A percentile compares a stretch with the other conserved stretches of the same genome.
phyloP scores from a whole-genome alignment of 768 basidiomycete genomes.

The Mrakia hoshinonis region DNA sequence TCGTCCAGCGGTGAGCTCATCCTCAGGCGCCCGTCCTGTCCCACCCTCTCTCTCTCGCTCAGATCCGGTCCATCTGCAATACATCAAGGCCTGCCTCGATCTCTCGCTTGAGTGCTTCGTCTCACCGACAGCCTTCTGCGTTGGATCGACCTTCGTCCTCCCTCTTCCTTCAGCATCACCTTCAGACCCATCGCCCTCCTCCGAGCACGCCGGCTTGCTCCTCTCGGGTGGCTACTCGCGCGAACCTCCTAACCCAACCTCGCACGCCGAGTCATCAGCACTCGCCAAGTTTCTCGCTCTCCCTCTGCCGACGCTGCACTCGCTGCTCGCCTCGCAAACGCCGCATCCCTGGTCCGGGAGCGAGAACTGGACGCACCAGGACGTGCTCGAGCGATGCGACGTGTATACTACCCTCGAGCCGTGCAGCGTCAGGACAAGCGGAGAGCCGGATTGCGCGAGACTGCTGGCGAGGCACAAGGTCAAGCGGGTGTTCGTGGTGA shows the following conservation, averaged over 20 bases:
- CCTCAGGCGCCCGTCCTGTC: too few species aligned
- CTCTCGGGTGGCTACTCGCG: slow-evolving; percentile 79
- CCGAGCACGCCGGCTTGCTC: slow-evolving; percentile 39
- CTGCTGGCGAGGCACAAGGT: slow-evolving; percentile 64
- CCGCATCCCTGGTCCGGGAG: background rate
- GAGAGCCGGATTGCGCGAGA: slow-evolving; percentile 74
- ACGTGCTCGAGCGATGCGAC: slow-evolving; percentile 55
- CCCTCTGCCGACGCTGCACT: background rate
- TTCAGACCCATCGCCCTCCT: background rate
- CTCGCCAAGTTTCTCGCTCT: slow-evolving; percentile 14
- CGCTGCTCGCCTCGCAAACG: slow-evolving; percentile 1
- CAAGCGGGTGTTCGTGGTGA: slow-evolving; percentile 61
- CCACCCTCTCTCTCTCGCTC: background rate
- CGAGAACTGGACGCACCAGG: slow-evolving; percentile 35
- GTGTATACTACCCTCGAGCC: slow-evolving; percentile 96
- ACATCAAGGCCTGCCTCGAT: slow-evolving; percentile 9
- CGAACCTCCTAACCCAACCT: slow-evolving; percentile 22
- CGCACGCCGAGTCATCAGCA: slow-evolving; percentile 25
- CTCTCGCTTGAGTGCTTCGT: slow-evolving; percentile 22
- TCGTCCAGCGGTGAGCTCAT: background rate
- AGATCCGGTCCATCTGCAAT: slow-evolving; percentile 7
- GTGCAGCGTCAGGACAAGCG: slow-evolving; percentile 80
- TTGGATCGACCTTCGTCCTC: slow-evolving; percentile 64
- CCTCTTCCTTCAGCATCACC: background rate
- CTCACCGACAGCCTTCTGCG: slow-evolving; percentile 68